Evolutionary conservation across 139 green algal species (phyloP), one percentile per base, ranked within the genome.

Genomic region (Tetratostichococcus sp.): DNA sequence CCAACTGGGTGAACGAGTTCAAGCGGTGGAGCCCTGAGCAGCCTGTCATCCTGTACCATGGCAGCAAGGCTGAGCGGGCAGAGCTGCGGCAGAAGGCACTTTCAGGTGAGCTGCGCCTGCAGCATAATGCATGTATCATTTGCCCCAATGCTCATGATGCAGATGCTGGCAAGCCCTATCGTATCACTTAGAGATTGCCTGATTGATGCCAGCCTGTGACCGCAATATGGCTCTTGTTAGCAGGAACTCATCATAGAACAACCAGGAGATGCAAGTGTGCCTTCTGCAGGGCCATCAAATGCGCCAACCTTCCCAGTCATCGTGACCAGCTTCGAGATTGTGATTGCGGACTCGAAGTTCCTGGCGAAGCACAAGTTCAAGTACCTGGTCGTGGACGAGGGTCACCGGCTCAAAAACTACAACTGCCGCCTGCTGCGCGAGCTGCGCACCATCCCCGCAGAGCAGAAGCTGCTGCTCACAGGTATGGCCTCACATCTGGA

Each of bases 361-460:
- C 84, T 99, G 80, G 65, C 30, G 14, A 39, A 21, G 14, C 65
- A 69, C 65, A 39, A 69, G 30, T 69, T 35, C 30, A 97, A 95
- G 85, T 95, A 95, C 79, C 25, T 98, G 2, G 85, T 97, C 30
- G 92, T 98, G 62, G 94, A 98, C 69, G 94, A 98, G 89, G 95
- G 95, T 32, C 95, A 99, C 85, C 89, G 95, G 31, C 83, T 99
- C 43, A 99, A 99, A 90, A 99, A 99, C 87, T 92, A 86, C 67
- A 86, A 98, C 75, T 98, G 95, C 89, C 87, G 86, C 83, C 89
- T 99, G 31, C 81, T 99, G n/a, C 83, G 89, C 0, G 90, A 98
- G 85, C 90, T 99, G 70, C 75, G 84, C 25, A 86, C 67, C 30
- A 81, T 99, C 23, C 76, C 74, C 17, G 76, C 82, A 5, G 86